These are phyloP conservation scores for Perkinsela sp. DNA, from an alignment of 208 protist genomes.

Conservation along the genomic window DNA sequence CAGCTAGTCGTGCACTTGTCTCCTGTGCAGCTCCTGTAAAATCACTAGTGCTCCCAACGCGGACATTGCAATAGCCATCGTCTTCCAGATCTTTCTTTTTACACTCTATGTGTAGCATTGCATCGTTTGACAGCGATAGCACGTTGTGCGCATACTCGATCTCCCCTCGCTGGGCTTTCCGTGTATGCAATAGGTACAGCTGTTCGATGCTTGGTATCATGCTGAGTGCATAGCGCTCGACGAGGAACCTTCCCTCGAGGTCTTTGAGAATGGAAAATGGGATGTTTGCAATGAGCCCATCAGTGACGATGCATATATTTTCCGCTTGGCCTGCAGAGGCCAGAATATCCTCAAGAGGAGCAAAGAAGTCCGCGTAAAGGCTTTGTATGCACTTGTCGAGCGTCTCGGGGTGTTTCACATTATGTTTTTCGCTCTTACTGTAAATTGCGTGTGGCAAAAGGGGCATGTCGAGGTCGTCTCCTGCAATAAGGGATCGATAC, in stretches of 20 bases:
- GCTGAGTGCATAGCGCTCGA: neutral
- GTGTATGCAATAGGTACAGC: neutral
- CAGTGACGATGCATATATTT: neutral
- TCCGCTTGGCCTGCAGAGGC: neutral
- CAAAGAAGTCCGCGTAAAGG: neutral
- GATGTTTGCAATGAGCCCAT: neutral
- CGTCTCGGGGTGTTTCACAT: neutral
- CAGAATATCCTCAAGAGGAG: neutral
- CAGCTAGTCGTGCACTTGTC: neutral
- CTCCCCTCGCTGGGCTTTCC: neutral
- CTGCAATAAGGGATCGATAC: neutral
- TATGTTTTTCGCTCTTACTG: neutral
- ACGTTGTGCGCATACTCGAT: neutral
- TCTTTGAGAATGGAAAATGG: neutral
- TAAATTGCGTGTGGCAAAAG: neutral
- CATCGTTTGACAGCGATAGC: neutral
- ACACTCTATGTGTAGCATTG: neutral
- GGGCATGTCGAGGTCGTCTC: neutral
- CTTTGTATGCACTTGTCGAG: neutral
- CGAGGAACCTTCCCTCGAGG: neutral
- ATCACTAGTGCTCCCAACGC: neutral
- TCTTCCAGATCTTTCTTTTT: neutral
- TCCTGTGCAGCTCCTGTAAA: neutral
- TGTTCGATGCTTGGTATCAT: neutral
- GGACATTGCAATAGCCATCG: neutral